Percentiles rank a stretch among this genome's conserved stretches.
Conservation (phyloP, 345 rosid species). For the Lepidium africanum region DNA sequence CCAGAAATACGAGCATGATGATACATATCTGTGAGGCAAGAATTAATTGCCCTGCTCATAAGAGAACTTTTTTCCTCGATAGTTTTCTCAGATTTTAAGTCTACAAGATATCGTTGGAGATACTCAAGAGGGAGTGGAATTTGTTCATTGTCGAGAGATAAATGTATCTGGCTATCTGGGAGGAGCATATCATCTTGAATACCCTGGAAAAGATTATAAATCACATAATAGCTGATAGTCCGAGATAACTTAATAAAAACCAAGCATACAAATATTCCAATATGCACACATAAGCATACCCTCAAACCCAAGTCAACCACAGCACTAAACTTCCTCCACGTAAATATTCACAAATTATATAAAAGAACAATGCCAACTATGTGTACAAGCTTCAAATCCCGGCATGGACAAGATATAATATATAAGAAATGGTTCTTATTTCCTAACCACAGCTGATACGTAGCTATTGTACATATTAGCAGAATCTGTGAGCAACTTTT, state of each 20-base stretch:
- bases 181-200: constrained; percentile 64
- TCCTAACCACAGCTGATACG: neutral
- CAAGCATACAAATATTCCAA: neutral
- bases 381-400: neutral
- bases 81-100: constrained; percentile 35
- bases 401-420: neutral
- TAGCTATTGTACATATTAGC: neutral
- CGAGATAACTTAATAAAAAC: neutral
- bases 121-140: constrained; percentile 61
- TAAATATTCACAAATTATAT: constrained; percentile 3
- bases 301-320: neutral
- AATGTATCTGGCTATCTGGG: constrained; percentile 48
- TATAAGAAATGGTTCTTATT: neutral
- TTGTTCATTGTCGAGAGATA: constrained; percentile 44
- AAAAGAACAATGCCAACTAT: neutral
- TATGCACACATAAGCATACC: neutral
- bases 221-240: neutral
- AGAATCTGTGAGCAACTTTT: neutral
- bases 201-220: constrained; percentile 35
- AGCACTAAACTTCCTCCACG: neutral
- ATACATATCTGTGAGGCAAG: constrained; percentile 75
- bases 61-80: constrained; percentile 32
- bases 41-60: constrained; percentile 37
- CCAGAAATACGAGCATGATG: constrained; percentile 89
- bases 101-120: constrained; percentile 45